Base-by-base conservation (phyloP, 2,329 filamentous ascomycete species). In the Neurospora sp. region DNA sequence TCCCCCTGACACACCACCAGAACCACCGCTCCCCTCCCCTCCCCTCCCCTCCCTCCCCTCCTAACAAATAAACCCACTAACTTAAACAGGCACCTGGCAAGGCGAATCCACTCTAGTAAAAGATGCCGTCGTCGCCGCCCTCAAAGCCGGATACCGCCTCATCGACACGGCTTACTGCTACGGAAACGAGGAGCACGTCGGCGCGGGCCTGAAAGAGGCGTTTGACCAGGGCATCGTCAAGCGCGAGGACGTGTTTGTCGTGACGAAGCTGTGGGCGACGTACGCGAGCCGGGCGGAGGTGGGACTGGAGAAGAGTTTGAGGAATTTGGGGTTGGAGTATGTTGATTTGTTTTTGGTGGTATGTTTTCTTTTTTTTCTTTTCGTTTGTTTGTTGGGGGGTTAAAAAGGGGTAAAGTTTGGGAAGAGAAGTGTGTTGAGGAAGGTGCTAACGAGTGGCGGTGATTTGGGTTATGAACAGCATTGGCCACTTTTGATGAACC, bases 261-360 rank as follows among this genome's bases (percentile, higher is more conserved):
- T 92, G 69, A 93, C 90, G 76, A 96, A 97, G 85, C 86, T 94
- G 43, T 96, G 93, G 91, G 90, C 89, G 77, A 93, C 91, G 68
- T 94, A 91, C 82, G 90, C 91, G 79, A 87, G 87, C 38, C 85
- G 89, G 7, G 89, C 89, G 6, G 89, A 91, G 80, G 82, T 90
- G 76, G 89, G 86, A 42, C 84, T 96, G 42, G 87, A 93, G 73
- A 89, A 90, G 84, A 91, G 89, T 76, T 83, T 96, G 78, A 87
- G 90, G 81, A 85, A 86, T 71, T 82, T 96, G 42, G 91, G 92
- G 1, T 82, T 96, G 67, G 90, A 93, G 73, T 95, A 96, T 78
- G 86, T 96, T 5, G 93, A 96, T 78, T 83, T 96, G 70, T 93
- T 88, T 78, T 84, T 96, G 43, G 87, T 96, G 70, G 82, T 84